Base-by-base conservation (phyloP, 2,329 filamentous ascomycete species). In the Epichloe typhina region DNA sequence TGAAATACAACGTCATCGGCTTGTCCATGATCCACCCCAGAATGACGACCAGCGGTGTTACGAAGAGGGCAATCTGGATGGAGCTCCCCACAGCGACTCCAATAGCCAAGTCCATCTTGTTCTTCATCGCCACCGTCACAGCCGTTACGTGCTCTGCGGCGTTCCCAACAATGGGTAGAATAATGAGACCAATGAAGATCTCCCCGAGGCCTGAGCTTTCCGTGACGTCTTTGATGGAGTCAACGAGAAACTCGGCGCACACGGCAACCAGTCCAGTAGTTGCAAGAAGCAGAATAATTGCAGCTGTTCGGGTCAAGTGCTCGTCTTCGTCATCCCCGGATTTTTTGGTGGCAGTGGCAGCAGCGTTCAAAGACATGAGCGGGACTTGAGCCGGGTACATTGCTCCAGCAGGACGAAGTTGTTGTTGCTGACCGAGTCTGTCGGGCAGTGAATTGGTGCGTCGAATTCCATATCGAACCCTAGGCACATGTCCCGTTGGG, bases 1-100 rank as follows among this genome's bases (percentile, higher is more conserved):
- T 88, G 66, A 94, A 94, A 70, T 91, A 89, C 36, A 94, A 74
- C 31, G 84, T 78, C 82, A 87, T 86, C n/a, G 82, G 73, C 53
- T 76, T 77, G 54, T 74, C 68, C 64, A 86, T 76, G 53, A 75
- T 76, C 83, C 83, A 87, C n/a, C 82, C 83, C 19, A 86, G 70
- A 23, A 86, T 79, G 35, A 87, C 83, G 35, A 86, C 75, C 17
- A 86, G 69, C 0, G 83, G 83, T 4, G 83, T 86, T 49, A 86
- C 74, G 61, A 86, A 83, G 7, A 87, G 70, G 13, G 83, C 79
- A 62, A 87, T 86, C 66, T 87, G 83, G 57, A 87, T 86, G 46
- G 79, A 83, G 55, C 77, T 82, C 51, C 51, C 83, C 7, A 87
- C 75, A 4, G 83, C 82, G 19, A 87, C 83, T 55, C 82, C 82